phyloP scores from a whole-genome alignment of 768 basidiomycete genomes.

The Kwoniella heveanensis region DNA sequence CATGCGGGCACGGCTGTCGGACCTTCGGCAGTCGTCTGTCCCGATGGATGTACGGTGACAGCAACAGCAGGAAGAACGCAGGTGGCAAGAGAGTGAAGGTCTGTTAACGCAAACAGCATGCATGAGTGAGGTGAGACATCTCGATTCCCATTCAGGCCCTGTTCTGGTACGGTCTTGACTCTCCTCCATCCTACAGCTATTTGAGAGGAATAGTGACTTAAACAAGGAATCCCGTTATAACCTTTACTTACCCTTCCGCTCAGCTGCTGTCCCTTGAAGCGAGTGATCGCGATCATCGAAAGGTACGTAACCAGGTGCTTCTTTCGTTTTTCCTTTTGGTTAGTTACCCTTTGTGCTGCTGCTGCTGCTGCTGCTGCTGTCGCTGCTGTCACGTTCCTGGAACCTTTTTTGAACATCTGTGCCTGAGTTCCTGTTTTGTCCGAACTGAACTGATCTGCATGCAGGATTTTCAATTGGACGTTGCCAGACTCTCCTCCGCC shows the following conservation, averaged over 20 bases:
- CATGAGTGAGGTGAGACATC: slow-evolving; percentile 9
- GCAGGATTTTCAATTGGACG: no score
- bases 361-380: background rate
- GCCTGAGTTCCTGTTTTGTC: background rate
- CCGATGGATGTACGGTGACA: no score
- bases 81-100: background rate
- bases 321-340: background rate
- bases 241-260: no score
- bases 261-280: background rate
- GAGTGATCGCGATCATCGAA: background rate
- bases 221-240: no score
- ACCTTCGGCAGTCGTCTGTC: no score
- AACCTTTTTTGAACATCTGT: background rate
- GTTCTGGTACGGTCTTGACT: background rate
- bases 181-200: no score
- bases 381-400: background rate
- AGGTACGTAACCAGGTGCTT: slow-evolving; percentile 1
- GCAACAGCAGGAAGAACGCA: no score
- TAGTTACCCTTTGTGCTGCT: background rate
- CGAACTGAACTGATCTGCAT: background rate
- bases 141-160: slow-evolving; percentile 4
- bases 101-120: no score
- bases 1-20: no score
- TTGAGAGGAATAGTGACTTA: no score
- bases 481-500: background rate